Evolutionary conservation across 768 basidiomycete genomes (phyloP).

Genomic region (Collybia sp.): DNA sequence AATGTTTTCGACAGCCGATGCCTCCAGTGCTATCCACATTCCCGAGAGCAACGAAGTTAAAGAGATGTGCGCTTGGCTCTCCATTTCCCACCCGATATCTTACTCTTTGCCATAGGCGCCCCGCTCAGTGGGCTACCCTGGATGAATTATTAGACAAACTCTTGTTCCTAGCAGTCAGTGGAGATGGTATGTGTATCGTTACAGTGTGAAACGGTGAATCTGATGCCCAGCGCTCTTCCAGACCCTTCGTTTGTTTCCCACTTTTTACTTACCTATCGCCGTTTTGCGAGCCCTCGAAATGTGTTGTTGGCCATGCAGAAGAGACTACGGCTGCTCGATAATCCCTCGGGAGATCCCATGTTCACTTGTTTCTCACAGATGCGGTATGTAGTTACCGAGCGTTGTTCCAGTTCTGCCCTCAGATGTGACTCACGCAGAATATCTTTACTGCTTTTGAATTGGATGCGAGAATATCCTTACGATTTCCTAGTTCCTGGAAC

Average conservation of each 20-base stretch:
- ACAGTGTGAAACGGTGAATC: background rate
- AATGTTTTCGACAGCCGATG: too few relatives aligned
- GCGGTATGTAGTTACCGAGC: constrained; percentile 43
- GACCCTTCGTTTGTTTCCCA: constrained; percentile 75
- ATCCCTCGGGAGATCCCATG: constrained; percentile 72
- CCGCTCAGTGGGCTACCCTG: constrained; percentile 68
- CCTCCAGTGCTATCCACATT: background rate
- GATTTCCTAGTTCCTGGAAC: constrained; percentile 81
- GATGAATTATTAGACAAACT: constrained; percentile 82
- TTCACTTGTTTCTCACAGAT: constrained; percentile 87
- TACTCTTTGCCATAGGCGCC: constrained; percentile 29
- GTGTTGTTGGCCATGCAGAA: constrained; percentile 86
- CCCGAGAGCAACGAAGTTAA: background rate
- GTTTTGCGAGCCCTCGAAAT: constrained; percentile 76
- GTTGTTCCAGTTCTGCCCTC: background rate
- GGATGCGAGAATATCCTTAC: constrained; percentile 71
- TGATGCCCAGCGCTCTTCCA: constrained; percentile 20
- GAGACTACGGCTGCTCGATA: constrained; percentile 74
- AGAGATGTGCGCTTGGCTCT: constrained; percentile 10
- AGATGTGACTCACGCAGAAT: constrained; percentile 51
- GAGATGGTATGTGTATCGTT: constrained; percentile 55
- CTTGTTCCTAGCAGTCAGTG: constrained; percentile 77
- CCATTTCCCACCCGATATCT: background rate
- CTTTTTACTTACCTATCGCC: constrained; percentile 80
- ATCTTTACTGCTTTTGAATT: constrained; percentile 71